These are phyloP conservation scores for Cornus florida DNA, from an alignment of 148 eudicot species.

Conservation along the genomic window DNA sequence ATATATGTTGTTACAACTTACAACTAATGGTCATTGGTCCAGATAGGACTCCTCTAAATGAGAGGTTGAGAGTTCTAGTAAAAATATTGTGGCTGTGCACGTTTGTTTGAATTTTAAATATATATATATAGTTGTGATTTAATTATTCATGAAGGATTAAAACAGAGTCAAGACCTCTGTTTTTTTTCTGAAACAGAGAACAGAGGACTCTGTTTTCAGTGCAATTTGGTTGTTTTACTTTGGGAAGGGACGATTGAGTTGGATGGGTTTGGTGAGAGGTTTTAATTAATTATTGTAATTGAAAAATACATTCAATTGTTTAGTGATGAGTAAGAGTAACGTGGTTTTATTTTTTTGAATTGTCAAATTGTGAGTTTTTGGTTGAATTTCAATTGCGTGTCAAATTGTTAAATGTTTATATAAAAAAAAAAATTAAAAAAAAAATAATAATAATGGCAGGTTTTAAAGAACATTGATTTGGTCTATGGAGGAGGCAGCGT, in stretches of 20 bases:
- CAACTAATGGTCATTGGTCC: neutral
- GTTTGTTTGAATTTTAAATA: neutral
- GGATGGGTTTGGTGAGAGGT: neutral
- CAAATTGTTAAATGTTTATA: neutral
- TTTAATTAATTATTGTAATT: neutral
- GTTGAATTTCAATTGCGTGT: constrained; percentile 9
- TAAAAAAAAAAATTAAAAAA: no score
- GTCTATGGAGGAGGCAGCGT: constrained; percentile 96
- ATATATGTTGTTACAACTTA: no score
- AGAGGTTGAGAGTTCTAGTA: no score
- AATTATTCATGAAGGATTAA: no score
- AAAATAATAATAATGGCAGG: constrained; percentile 19
- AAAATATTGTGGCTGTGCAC: no score
- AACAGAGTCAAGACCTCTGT: no score
- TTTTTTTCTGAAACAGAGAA: neutral
- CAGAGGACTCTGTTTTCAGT: neutral
- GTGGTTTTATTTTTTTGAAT: constrained; percentile 10
- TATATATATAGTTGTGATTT: no score
- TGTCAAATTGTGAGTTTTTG: neutral
- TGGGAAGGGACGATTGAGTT: neutral
- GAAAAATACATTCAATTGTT: neutral
- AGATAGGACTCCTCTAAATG: no score
- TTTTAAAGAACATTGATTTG: constrained; percentile 77
- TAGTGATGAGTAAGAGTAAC: neutral
- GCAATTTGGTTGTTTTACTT: neutral